phyloP scores from a whole-genome alignment of 164 flowering plant genomes.

The Nymphaea colorata region DNA sequence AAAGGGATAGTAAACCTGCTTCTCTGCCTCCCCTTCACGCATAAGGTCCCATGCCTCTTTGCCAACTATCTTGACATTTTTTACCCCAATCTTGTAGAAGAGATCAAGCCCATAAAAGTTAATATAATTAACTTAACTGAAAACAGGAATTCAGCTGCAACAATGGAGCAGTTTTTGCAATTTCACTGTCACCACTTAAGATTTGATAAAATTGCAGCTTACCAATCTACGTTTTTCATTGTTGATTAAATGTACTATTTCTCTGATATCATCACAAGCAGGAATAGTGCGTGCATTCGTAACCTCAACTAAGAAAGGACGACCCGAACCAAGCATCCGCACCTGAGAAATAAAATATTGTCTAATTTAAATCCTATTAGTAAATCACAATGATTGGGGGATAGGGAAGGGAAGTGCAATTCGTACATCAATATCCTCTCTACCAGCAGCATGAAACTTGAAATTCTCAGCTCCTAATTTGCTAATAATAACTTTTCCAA shows the following conservation, averaged over 20 bases:
- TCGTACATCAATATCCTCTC: conserved; percentile 97
- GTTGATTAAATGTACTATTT: conserved; percentile 53
- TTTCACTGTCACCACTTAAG: not conserved
- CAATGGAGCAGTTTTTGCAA: not conserved
- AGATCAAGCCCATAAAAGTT: not conserved
- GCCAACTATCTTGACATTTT: conserved; percentile 54
- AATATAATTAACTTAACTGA: not conserved
- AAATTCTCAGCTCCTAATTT: conserved; percentile 56
- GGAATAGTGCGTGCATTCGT: conserved; percentile 77
- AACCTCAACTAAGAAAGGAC: conserved; percentile 86
- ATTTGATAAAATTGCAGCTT: conserved; percentile 14
- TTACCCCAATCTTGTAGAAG: conserved; percentile 50
- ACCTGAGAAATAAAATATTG: conserved; percentile 38
- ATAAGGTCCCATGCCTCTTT: conserved; percentile 70
- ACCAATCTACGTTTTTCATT: conserved; percentile 46
- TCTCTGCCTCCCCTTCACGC: conserved; percentile 99
- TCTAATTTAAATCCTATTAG: not conserved
- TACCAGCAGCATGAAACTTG: conserved; percentile 99
- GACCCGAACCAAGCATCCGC: conserved; percentile 95
- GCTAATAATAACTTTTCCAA: conserved; percentile 62
- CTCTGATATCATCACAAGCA: conserved; percentile 26
- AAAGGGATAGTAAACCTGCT: conserved; percentile 44
- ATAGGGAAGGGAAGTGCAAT: not conserved
- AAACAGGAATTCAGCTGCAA: not conserved
- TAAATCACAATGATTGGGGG: too few species aligned